Evolutionary conservation across 257 asterid species (phyloP).

Genomic region (Rhazya stricta): DNA sequence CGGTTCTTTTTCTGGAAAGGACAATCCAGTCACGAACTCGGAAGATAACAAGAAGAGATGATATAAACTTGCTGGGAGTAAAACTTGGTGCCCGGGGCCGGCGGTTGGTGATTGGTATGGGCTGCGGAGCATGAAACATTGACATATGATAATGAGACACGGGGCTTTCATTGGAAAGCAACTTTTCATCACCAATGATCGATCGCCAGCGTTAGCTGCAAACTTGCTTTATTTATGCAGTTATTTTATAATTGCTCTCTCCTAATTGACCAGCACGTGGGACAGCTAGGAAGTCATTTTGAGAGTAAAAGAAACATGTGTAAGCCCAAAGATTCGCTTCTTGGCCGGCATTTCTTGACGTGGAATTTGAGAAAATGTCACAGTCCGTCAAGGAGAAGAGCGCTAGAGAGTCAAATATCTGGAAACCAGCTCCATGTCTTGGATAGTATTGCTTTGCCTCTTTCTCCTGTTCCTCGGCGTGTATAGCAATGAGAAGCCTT

Average conservation of each 20-base stretch:
- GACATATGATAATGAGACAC: background rate
- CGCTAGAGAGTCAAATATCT: background rate
- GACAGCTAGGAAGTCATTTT: slow-evolving; percentile 2
- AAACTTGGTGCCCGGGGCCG: background rate
- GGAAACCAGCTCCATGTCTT: slow-evolving; percentile 10
- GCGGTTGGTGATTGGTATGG: background rate
- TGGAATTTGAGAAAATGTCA: background rate
- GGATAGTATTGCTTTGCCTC: background rate
- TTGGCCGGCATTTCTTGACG: background rate
- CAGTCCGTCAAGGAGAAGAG: background rate
- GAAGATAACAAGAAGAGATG: too few species aligned
- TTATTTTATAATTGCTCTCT: background rate
- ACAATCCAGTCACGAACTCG: too few species aligned
- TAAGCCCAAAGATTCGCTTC: background rate
- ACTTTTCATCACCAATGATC: background rate
- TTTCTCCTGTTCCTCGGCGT: slow-evolving; percentile 2
- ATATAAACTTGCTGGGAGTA: too few species aligned
- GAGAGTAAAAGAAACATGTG: background rate
- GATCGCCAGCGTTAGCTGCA: background rate
- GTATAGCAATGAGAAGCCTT: slow-evolving; percentile 6
- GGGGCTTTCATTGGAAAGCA: background rate
- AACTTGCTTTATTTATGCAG: background rate
- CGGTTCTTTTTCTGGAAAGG: too few species aligned
- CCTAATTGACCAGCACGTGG: background rate
- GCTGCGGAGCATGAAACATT: background rate